phyloP scores from a whole-genome alignment of 352 stramenopile genomes.

The Globisporangium nunn region DNA sequence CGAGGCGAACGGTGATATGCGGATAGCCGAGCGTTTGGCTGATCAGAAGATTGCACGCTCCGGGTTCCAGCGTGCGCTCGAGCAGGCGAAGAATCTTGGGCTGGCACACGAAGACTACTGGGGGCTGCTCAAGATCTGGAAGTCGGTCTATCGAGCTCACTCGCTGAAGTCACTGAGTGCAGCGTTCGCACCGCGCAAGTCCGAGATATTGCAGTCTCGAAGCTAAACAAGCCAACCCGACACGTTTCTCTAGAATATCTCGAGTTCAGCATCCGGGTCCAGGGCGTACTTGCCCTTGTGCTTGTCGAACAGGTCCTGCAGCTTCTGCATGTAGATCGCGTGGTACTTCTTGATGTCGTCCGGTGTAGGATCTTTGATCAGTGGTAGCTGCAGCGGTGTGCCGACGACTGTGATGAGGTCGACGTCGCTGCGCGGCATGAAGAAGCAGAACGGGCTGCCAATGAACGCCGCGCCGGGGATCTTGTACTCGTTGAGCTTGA shows the following conservation, averaged over 20 bases:
- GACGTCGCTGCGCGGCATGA: constrained; percentile 70
- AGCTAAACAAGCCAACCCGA: background rate
- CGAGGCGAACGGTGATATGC: constrained; percentile 43
- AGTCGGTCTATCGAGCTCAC: constrained; percentile 40
- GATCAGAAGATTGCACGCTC: constrained; percentile 19
- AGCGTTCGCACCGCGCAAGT: background rate
- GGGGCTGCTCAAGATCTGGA: constrained; percentile 52
- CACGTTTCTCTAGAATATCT: constrained; percentile 30
- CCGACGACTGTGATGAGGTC: constrained; percentile 88
- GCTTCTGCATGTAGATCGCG: constrained; percentile 71
- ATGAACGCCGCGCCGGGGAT: constrained; percentile 79
- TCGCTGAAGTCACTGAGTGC: constrained; percentile 28
- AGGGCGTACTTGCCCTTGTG: constrained; percentile 79
- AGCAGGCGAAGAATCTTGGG: constrained; percentile 35
- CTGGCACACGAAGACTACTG: constrained; percentile 25
- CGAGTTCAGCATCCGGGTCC: constrained; percentile 44
- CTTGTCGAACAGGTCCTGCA: constrained; percentile 84
- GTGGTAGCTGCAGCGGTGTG: constrained; percentile 78
- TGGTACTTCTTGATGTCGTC: constrained; percentile 89
- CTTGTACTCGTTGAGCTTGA: constrained; percentile 79
- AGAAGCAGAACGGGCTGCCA: constrained; percentile 65
- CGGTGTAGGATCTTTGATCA: constrained; percentile 81
- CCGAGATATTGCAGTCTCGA: too few species aligned
- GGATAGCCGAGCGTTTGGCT: constrained; percentile 33
- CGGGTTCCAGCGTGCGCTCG: constrained; percentile 29